phyloP scores from a whole-genome alignment of 2,329 filamentous ascomycete genomes.

The Phyllosticta paracitricarpa region DNA sequence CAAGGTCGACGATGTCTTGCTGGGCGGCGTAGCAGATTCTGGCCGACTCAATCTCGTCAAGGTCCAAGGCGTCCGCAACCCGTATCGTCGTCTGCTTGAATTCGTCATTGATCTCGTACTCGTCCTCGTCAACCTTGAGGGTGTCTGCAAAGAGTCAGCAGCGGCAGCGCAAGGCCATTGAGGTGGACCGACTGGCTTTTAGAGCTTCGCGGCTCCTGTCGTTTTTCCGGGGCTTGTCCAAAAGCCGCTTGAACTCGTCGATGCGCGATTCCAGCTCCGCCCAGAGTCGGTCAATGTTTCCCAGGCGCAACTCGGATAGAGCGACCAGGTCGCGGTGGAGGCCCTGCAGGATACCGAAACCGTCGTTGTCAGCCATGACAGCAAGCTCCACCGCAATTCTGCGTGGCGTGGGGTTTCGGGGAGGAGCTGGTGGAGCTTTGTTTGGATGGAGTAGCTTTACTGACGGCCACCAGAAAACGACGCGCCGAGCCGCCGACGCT shows the following conservation, averaged over 20 bases:
- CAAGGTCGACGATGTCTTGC: conserved; percentile 56
- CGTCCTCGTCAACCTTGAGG: conserved; percentile 58
- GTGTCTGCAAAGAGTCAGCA: conserved; percentile 48
- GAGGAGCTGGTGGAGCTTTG: conserved; percentile 1
- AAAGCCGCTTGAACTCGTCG: conserved; percentile 56
- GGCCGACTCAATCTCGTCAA: conserved; percentile 82
- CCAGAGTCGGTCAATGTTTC: conserved; percentile 59
- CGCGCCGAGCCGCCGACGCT: not conserved
- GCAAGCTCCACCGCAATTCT: conserved; percentile 8
- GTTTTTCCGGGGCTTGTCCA: conserved; percentile 67
- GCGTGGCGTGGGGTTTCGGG: not conserved
- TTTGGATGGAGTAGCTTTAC: conserved; percentile 6
- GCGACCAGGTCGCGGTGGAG: conserved; percentile 78
- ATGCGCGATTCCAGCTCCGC: conserved; percentile 55
- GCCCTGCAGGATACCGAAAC: conserved; percentile 67
- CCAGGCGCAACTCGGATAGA: conserved; percentile 60
- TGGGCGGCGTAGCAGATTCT: conserved; percentile 65
- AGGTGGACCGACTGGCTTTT: conserved; percentile 47
- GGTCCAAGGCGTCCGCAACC: conserved; percentile 76
- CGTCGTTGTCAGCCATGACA: conserved; percentile 62
- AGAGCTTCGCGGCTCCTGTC: conserved; percentile 65
- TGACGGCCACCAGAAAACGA: not conserved
- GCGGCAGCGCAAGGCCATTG: not conserved
- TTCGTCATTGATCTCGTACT: conserved; percentile 74
- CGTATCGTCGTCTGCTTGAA: conserved; percentile 76